Evolutionary conservation across 768 basidiomycete species (phyloP).

Genomic region (Calocybe cyanea): DNA sequence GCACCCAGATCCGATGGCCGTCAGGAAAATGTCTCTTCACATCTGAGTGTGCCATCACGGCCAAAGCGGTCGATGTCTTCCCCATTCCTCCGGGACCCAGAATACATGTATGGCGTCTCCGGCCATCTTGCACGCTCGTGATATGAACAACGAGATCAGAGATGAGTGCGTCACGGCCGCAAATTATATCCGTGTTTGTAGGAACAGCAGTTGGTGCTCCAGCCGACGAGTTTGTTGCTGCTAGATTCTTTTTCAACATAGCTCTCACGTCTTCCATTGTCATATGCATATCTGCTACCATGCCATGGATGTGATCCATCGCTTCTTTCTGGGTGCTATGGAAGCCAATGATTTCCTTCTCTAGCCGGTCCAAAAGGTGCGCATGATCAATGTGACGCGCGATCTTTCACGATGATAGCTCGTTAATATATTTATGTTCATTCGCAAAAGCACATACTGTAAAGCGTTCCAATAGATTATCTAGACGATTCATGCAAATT

Average conservation of each 20-base stretch:
- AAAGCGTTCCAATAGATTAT: too few relatives aligned
- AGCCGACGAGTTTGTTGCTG: too few relatives aligned
- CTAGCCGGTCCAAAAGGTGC: constrained; percentile 1
- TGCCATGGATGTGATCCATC: too few relatives aligned
- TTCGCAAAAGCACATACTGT: too few relatives aligned
- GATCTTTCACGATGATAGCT: too few relatives aligned
- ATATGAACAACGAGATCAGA: constrained; percentile 9
- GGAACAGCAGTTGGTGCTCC: constrained; percentile 2
- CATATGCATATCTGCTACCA: neutral
- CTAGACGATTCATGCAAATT: too few relatives aligned
- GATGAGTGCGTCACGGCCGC: constrained; percentile 19
- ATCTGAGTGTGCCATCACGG: constrained; percentile 12
- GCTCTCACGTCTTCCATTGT: too few relatives aligned
- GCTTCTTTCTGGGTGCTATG: neutral
- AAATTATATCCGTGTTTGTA: constrained; percentile 16
- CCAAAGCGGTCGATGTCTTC: too few relatives aligned
- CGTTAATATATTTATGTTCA: too few relatives aligned
- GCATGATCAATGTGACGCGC: constrained; percentile 1
- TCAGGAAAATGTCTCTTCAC: constrained; percentile 16
- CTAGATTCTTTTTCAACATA: neutral
- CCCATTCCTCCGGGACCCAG: constrained; percentile 29
- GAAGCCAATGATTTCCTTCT: constrained; percentile 4
- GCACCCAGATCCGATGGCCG: constrained; percentile 21
- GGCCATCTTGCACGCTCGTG: neutral
- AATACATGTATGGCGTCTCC: constrained; percentile 19